Base-by-base conservation (phyloP, 2,329 filamentous ascomycete species). In the Arthrobotrys sphaeroides region DNA sequence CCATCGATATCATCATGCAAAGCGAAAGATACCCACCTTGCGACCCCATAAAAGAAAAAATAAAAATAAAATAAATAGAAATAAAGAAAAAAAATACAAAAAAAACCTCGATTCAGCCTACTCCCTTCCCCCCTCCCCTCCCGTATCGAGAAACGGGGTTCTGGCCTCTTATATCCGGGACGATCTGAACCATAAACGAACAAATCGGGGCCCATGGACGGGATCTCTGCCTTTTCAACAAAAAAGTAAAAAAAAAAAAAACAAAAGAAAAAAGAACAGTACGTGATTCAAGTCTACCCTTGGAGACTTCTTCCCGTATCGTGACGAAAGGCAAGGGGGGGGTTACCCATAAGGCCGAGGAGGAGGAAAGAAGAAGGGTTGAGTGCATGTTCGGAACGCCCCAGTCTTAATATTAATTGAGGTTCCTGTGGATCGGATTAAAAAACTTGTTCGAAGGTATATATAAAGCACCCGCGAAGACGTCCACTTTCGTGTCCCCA, bases 161-260 rank as follows among this genome's bases (percentile, higher is more conserved):
- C 49, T 55, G 28, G 49, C 51, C 51, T 55, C 55, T 62, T 70
- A 62, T 70, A 62, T 70, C 66, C 66, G 66, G 33, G 55, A 36
- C 55, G 66, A 70, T 70, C 66, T 61, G 36, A 60, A 33, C 36
- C 55, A 42, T 28, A 60, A 53, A 33, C 26, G 47, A 13, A 60
- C 55, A 22, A 43, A 60, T 42, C 55, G 38, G 55, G 38, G 18
- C 51, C 33, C 20, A 36, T 47, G 47, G 55, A 70, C 57, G 55
- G 55, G 57, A 70, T 42, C 16, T 47, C 33, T 26, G 22, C 12
- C n/a, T 22, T 47, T 18, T 26, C 33, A n/a, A 10, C 13, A 45
- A 40, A 22, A 55, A n/a, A 38, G 10, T 20, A 12, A 16, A 16
- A 9, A 24, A 59, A 40, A 57, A 53, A 24, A 53, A 42, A 49